Evolutionary conservation across 345 rosid genomes (phyloP).

Genomic region (Eucalyptus fibrosa): DNA sequence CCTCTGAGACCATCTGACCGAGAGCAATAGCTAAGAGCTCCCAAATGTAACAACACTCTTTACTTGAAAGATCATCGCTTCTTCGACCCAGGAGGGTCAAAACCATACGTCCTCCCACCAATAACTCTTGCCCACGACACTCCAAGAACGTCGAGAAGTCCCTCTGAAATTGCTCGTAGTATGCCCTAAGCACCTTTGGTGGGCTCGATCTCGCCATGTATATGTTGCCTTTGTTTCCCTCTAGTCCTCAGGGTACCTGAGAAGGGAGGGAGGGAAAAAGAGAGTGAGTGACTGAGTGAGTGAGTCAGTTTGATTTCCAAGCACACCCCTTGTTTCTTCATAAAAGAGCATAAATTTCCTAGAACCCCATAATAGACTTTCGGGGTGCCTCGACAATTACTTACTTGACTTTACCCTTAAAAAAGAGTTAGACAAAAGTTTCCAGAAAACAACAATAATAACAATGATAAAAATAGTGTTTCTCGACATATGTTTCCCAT

Average conservation of each 20-base stretch:
- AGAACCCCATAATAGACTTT: not conserved
- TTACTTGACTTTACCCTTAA: not conserved
- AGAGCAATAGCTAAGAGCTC: slow-evolving; percentile 37
- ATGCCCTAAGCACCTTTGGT: slow-evolving; percentile 15
- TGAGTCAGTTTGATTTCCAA: not conserved
- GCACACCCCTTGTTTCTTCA: not conserved
- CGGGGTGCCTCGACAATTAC: not conserved
- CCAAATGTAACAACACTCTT: slow-evolving; percentile 35
- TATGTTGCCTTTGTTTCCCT: slow-evolving; percentile 27
- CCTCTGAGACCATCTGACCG: slow-evolving; percentile 28
- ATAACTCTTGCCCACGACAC: slow-evolving; percentile 29
- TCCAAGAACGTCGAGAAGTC: slow-evolving; percentile 27
- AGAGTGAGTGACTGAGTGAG: too few species aligned
- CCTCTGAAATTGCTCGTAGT: slow-evolving; percentile 22
- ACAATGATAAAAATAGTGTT: not conserved
- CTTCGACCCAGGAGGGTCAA: slow-evolving; percentile 27
- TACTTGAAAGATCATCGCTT: slow-evolving; percentile 26
- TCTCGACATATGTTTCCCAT: not conserved
- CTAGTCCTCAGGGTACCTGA: slow-evolving; percentile 32
- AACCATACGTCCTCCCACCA: slow-evolving; percentile 34
- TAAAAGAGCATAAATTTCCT: not conserved
- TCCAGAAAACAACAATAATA: not conserved
- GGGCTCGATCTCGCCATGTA: slow-evolving; percentile 30
- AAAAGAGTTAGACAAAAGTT: not conserved
- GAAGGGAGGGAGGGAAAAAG: not conserved